Conservation (phyloP, 2,329 filamentous ascomycete species). For the Pseudocercospora eumusae region DNA sequence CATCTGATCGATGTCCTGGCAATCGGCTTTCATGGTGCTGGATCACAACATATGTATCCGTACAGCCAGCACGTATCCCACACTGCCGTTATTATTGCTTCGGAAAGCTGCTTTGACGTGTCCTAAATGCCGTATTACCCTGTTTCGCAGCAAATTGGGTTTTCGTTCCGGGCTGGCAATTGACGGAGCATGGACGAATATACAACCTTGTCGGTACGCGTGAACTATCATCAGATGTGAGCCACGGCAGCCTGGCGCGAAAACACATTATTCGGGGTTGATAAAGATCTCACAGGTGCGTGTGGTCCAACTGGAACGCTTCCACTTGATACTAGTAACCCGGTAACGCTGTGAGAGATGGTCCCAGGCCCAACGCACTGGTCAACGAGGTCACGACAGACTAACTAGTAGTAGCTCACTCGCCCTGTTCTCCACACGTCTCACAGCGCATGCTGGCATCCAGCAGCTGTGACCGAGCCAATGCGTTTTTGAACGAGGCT, state of each 20-base stretch:
- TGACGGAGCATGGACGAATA: constrained; percentile 10
- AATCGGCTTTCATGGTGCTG: constrained; percentile 18
- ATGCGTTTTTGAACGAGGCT: constrained; percentile 18
- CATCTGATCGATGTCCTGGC: constrained; percentile 17
- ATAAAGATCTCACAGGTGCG: constrained; percentile 4
- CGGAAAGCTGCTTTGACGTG: constrained; percentile 20
- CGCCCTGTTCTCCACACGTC: constrained; percentile 23
- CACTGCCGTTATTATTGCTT: constrained; percentile 14
- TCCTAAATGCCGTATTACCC: constrained; percentile 12
- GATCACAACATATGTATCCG: constrained; percentile 12
- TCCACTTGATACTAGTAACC: constrained; percentile 20
- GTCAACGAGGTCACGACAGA: constrained; percentile 16
- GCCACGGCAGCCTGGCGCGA: constrained; percentile 9
- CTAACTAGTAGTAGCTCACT: constrained; percentile 16
- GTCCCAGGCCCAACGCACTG: constrained; percentile 15
- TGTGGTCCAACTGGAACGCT: constrained; percentile 9
- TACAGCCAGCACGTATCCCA: constrained; percentile 8
- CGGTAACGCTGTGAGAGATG: constrained; percentile 17
- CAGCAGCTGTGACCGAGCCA: constrained; percentile 15
- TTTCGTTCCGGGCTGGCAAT: constrained; percentile 6
- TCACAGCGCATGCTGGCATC: constrained; percentile 19
- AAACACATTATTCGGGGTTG: neutral
- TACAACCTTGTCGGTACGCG: constrained; percentile 11
- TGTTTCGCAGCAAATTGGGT: constrained; percentile 13
- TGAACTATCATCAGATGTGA: neutral